phyloP scores from a whole-genome alignment of 371 early-diverging fungal species.

The Syncephalastrum contaminatum region DNA sequence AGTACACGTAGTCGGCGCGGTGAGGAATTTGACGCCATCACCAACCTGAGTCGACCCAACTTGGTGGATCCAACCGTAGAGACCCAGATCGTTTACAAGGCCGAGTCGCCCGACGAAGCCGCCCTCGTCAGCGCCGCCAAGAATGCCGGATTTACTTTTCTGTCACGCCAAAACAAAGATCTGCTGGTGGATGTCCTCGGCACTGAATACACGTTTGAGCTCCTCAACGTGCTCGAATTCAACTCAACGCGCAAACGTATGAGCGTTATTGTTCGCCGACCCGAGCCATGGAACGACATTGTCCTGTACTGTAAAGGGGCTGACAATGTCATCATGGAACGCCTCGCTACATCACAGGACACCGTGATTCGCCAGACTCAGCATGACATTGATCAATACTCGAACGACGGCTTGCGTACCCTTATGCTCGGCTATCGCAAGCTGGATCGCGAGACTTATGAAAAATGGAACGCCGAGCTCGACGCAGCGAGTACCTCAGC shows the following conservation, averaged over 20 bases:
- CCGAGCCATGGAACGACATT: conserved; percentile 77
- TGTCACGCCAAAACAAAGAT: conserved; percentile 33
- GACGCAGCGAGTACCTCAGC: conserved; percentile 68
- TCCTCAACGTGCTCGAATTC: conserved; percentile 87
- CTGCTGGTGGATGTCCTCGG: conserved; percentile 72
- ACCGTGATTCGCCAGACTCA: conserved; percentile 52
- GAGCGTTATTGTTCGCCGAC: conserved; percentile 84
- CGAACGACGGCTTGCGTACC: conserved; percentile 86
- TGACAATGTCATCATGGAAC: conserved; percentile 88
- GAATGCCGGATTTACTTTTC: conserved; percentile 84
- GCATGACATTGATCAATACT: conserved; percentile 70
- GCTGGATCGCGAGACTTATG: conserved; percentile 67
- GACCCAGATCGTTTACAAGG: conserved; percentile 44
- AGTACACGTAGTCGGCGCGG: conserved; percentile 12
- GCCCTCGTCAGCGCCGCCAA: conserved; percentile 86
- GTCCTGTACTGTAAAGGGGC: conserved; percentile 95
- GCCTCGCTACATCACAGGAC: conserved; percentile 36
- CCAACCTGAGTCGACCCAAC: conserved; percentile 14
- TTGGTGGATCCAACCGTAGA: conserved; percentile 35
- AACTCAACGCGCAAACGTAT: conserved; percentile 93
- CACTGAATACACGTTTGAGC: conserved; percentile 58
- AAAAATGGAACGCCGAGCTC: conserved; percentile 68
- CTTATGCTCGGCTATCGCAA: conserved; percentile 81
- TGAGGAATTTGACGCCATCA: conserved; percentile 14
- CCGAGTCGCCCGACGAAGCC: conserved; percentile 88